Evolutionary conservation across 352 stramenopile genomes (phyloP).

Genomic region (Blastocystis sp.): DNA sequence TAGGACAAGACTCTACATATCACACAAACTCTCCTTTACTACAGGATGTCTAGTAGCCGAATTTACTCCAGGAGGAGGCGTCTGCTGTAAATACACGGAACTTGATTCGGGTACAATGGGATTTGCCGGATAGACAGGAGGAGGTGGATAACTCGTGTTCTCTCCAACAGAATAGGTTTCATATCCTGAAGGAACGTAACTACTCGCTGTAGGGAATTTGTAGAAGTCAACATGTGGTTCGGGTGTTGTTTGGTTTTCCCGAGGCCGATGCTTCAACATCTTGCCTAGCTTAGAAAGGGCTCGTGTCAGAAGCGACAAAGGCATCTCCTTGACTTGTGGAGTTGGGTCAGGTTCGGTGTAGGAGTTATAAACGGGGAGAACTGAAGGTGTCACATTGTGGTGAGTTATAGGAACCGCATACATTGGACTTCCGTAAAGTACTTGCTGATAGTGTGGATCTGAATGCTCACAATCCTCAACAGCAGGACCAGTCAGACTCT

Average conservation of each 20-base stretch:
- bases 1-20: neutral
- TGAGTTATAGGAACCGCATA: neutral
- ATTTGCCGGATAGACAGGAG: too few species aligned
- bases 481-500: neutral
- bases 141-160: too few species aligned
- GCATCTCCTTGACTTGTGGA: neutral
- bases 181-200: neutral
- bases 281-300: neutral
- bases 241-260: neutral
- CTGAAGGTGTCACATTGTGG: neutral
- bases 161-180: neutral
- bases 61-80: too few species aligned
- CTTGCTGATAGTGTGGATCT: neutral
- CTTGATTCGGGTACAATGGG: too few species aligned
- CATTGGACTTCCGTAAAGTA: neutral
- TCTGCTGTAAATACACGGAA: too few species aligned
- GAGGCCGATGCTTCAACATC: neutral
- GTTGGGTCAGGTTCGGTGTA: neutral
- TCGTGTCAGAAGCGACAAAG: neutral
- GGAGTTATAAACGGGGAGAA: neutral
- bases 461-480: neutral
- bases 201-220: neutral
- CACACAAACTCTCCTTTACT: too few species aligned
- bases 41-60: too few species aligned
- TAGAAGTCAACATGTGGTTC: neutral